These are phyloP conservation scores for Quambalaria eucalypti DNA, from an alignment of 1,284 basidiomycete species.

Conservation along the genomic window DNA sequence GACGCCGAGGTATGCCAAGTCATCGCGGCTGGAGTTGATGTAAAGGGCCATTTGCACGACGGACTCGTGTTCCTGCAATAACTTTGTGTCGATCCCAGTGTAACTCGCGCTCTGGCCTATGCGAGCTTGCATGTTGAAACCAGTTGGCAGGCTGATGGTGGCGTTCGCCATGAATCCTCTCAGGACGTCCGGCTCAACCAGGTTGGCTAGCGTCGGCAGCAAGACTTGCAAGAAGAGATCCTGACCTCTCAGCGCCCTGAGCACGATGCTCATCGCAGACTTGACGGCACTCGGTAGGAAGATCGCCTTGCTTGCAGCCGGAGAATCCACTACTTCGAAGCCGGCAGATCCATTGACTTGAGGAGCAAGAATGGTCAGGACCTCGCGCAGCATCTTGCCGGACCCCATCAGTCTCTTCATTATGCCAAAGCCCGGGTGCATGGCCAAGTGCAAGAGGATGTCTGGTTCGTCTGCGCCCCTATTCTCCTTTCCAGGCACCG, in stretches of 20 bases:
- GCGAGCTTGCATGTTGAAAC: constrained; percentile 19
- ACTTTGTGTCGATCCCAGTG: constrained; percentile 65
- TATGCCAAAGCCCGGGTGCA: constrained; percentile 82
- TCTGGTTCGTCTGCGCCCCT: constrained; percentile 30
- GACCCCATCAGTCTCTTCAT: constrained; percentile 70
- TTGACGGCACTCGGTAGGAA: constrained; percentile 65
- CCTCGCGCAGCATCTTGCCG: constrained; percentile 60
- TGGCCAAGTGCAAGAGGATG: constrained; percentile 46
- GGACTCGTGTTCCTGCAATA: constrained; percentile 62
- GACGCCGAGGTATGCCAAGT: constrained; percentile 68
- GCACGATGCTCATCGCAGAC: constrained; percentile 71
- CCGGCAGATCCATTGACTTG: constrained; percentile 16
- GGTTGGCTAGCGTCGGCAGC: constrained; percentile 65
- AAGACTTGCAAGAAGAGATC: constrained; percentile 81
- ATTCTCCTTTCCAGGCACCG: constrained; percentile 6
- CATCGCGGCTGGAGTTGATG: constrained; percentile 64
- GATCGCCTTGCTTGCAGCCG: constrained; percentile 54
- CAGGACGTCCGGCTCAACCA: constrained; percentile 49
- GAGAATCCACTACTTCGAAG: constrained; percentile 51
- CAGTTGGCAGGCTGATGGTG: background rate
- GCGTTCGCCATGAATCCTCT: background rate
- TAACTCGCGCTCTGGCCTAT: constrained; percentile 49
- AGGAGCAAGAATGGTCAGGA: constrained; percentile 61
- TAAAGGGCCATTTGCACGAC: constrained; percentile 77
- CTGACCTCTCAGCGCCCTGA: constrained; percentile 74